Evolutionary conservation across 768 basidiomycete genomes (phyloP), one percentile per base, ranked within the genome.

Genomic region (Trametes meyenii): DNA sequence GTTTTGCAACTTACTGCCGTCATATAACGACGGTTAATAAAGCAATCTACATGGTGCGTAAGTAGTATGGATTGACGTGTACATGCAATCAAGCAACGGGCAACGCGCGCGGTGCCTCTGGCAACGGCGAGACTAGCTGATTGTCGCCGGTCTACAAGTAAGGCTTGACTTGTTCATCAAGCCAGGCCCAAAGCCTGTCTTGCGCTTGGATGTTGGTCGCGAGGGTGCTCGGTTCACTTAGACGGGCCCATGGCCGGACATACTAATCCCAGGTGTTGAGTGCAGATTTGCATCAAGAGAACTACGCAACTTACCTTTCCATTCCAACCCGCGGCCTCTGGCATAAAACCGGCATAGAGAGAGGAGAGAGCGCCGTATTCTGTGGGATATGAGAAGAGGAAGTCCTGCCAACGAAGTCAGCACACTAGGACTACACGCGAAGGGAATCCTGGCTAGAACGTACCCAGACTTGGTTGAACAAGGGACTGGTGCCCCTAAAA

Each of bases 291-390:
- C 35, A 8, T 36, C 38, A 5, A 23, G 29, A 33, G 6, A 29
- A 35, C 57, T 17, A 40, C 5, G 16, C 2, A 7, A 50, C 65
- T 48, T 8, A 81, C 81, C 70, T 79, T 73, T 2, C 84, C 83
- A 57, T 78, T 77, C 3, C 73, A 62, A 3, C 65, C 68, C 1
- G 58, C 72, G 5, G 71, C 75, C 46, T 80, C 77, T 0, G 77
- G 74, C 50, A 77, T 58, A 19, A 76, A 78, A 0, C 76, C 80
- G 12, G 77, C 80, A 60, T 74, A 83, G n/a, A 82, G 69, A 50
- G 76, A 77, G 2, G 80, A 76, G 44, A 83, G 65, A 11, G 76
- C 78, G 1, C 83, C 83, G 59, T 73, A 65, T 10, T 76, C 49
- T 36, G 74, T 6, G 10, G 62, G 52, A 21, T 59, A 68, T 2